Evolutionary conservation across 148 eudicot genomes (phyloP), one percentile per base, ranked within the genome.

Genomic region (Camellia japonica): DNA sequence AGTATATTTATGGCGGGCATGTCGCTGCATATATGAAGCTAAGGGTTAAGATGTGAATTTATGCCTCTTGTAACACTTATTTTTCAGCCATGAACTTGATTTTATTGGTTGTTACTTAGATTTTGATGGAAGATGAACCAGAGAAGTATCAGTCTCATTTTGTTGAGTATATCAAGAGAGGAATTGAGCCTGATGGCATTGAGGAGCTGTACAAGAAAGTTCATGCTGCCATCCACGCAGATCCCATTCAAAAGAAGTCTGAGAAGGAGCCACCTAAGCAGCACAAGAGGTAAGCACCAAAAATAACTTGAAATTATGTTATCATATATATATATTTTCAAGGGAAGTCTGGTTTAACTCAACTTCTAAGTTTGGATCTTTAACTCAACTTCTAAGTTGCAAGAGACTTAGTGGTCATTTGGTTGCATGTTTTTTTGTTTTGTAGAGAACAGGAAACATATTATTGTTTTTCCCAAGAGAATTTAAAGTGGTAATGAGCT

Each of bases 91-190:
- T 15, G 6, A 46, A 30, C 10, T 56, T 5, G 46, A 11, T 56
- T 47, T 20, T 62, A 16, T 44, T 52, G 43, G 6, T 77, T 64
- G 3, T 61, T 23, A 15, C 62, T n/a, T 23, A 93, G 97, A 87
- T 90, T 58, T 80, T 93, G 85, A 80, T 65, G 77, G 97, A 93
- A 80, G 97, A 93, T 84, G 97, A 91, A 85, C 94, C 97, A n/a
- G 97, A 93, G 82, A 93, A 93, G 76, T 93, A 88, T 73, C 97
- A 93, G 81, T 52, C 91, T 60, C 94, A 91, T 78, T 93, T 93
- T 85, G 85, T 92, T 55, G 86, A 88, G 55, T 93, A 87, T 71
- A 64, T 88, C 23, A 93, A 93, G 79, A 88, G 46, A 71, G 94
- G 91, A 2, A 78, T 93, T 65, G 90, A 85, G 19, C 79, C 94